These are phyloP conservation scores for Linum lewisii DNA, from an alignment of 345 rosid genomes.

Conservation along the genomic window DNA sequence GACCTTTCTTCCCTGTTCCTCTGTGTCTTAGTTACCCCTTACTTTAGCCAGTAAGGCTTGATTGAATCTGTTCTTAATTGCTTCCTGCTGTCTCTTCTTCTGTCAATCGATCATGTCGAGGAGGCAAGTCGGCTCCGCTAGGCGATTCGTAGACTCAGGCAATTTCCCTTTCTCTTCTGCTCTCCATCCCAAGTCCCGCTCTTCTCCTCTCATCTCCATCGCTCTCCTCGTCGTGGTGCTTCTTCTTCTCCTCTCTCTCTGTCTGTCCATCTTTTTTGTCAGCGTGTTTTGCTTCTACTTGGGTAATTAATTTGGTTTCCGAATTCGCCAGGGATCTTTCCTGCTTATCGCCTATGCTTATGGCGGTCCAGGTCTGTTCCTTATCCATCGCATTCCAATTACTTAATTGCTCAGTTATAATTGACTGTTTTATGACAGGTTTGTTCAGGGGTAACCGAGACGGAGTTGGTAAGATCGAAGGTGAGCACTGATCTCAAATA, in stretches of 20 bases:
- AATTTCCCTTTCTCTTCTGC: neutral
- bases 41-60: neutral
- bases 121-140: conserved; percentile 22
- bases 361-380: conserved; percentile 29
- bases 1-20: too few species aligned
- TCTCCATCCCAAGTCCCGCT: conserved; percentile 19
- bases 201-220: conserved; percentile 23
- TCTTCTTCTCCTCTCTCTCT: neutral
- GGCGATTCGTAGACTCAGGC: conserved; percentile 24
- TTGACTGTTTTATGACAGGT: neutral
- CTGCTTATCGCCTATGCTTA: conserved; percentile 23
- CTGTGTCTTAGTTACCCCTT: too few species aligned
- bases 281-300: neutral
- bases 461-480: conserved; percentile 25
- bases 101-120: conserved; percentile 20
- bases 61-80: neutral
- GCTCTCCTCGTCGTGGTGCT: conserved; percentile 22
- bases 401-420: neutral
- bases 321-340: conserved; percentile 20
- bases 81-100: neutral
- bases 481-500: conserved; percentile 12
- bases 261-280: neutral
- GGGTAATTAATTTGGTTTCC: neutral
- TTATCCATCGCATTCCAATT: neutral
- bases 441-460: conserved; percentile 16